A percentile compares a stretch with the other conserved stretches of the same genome.
Evolutionary conservation across 495 filamentous ascomycete genomes (phyloP).

Genomic region (Platismatia glauca): DNA sequence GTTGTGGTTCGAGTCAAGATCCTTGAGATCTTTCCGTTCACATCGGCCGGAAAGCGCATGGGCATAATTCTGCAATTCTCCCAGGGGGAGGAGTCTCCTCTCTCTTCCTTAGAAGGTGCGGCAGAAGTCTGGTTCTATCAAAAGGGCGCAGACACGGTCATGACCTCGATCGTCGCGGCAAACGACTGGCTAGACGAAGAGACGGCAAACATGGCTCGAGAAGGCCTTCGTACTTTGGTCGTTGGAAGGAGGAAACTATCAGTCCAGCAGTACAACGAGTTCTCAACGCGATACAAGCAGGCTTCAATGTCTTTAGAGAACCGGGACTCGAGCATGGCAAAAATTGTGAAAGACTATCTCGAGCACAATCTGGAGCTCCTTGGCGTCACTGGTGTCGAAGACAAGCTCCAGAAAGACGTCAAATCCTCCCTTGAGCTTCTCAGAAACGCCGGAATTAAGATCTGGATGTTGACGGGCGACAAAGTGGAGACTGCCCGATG

Average conservation of each 20-base stretch:
- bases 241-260: constrained; percentile 81
- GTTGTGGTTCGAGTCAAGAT: constrained; percentile 80
- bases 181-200: constrained; percentile 99
- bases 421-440: constrained; percentile 90
- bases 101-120: constrained; percentile 24
- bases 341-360: constrained; percentile 68
- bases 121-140: constrained; percentile 96
- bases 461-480: constrained; percentile 99
- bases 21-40: constrained; percentile 94
- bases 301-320: constrained; percentile 70
- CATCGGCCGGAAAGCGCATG: constrained; percentile 96
- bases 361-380: constrained; percentile 85
- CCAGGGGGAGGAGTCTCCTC: constrained; percentile 34
- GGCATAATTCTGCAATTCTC: constrained; percentile 87
- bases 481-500: constrained; percentile 98
- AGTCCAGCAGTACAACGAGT: constrained; percentile 65
- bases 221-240: constrained; percentile 89
- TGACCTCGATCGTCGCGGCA: constrained; percentile 82
- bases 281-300: constrained; percentile 62
- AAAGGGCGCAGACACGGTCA: constrained; percentile 96
- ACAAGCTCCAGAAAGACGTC: constrained; percentile 90
- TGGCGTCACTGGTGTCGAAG: constrained; percentile 95
- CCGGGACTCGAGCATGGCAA: constrained; percentile 73
- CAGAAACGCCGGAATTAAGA: constrained; percentile 97
- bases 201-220: constrained; percentile 95